Evolutionary conservation across 129 eudicot species (phyloP).

Genomic region (Escallonia herrerae): DNA sequence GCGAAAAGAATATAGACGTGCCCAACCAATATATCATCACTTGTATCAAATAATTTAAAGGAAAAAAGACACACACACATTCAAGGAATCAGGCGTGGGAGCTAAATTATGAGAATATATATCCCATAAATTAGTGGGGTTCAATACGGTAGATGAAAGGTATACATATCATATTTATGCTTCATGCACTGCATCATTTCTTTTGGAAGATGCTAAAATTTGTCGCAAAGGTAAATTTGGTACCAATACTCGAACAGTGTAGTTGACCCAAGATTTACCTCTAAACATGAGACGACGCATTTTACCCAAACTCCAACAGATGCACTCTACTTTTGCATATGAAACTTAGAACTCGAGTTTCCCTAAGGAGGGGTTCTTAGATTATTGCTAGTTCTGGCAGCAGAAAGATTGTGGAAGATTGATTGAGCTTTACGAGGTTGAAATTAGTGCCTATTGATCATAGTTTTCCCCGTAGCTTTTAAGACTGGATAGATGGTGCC

Average conservation of each 20-base stretch:
- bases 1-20: constrained; percentile 10
- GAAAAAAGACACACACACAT: neutral
- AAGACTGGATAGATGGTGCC: too few relatives aligned
- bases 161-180: neutral
- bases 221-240: too few relatives aligned
- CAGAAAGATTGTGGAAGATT: constrained; percentile 11
- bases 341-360: too few relatives aligned
- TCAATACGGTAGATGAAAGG: neutral
- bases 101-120: constrained; percentile 18
- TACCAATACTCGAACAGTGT: too few relatives aligned
- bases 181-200: neutral
- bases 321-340: too few relatives aligned
- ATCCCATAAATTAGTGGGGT: constrained; percentile 9
- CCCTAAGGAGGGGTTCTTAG: neutral
- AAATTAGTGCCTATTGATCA: too few relatives aligned
- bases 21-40: constrained; percentile 1
- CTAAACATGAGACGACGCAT: too few relatives aligned
- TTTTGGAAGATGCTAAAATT: neutral
- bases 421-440: too few relatives aligned
- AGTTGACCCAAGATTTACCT: too few relatives aligned
- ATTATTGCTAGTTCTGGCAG: neutral
- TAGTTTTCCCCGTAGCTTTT: too few relatives aligned
- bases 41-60: neutral
- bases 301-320: too few relatives aligned
- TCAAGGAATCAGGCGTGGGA: constrained; percentile 20